These are phyloP conservation scores for Claviceps purpurea DNA, from an alignment of 2,329 filamentous ascomycete genomes.

Conservation along the genomic window DNA sequence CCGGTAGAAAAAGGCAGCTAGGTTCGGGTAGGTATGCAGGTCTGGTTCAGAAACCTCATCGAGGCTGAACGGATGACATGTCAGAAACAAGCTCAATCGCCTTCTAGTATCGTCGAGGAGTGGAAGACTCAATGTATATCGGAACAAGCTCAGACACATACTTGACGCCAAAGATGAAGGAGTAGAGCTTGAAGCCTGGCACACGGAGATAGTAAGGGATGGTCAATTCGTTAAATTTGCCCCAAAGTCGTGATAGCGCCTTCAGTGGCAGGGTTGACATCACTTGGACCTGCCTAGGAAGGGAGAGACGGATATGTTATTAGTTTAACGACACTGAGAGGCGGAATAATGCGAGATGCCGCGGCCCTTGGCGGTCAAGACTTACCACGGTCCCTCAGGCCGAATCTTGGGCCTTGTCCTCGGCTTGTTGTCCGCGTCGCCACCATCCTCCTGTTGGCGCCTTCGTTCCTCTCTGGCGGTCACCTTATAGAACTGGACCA, in stretches of 20 bases:
- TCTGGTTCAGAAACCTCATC: constrained; percentile 80
- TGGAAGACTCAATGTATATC: constrained; percentile 12
- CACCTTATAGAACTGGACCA: constrained; percentile 73
- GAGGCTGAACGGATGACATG: constrained; percentile 37
- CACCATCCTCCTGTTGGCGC: constrained; percentile 28
- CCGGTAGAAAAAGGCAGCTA: constrained; percentile 95
- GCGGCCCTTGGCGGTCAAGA: not conserved
- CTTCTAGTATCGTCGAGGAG: not conserved
- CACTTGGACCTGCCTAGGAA: constrained; percentile 63
- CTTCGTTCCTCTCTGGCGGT: constrained; percentile 41
- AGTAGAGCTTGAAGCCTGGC: constrained; percentile 84
- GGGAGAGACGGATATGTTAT: not conserved
- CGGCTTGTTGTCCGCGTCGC: constrained; percentile 28
- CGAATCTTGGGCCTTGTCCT: constrained; percentile 50
- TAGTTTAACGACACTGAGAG: not conserved
- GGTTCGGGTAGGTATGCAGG: constrained; percentile 78
- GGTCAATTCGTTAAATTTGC: constrained; percentile 76
- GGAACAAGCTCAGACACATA: constrained; percentile 15
- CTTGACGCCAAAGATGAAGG: constrained; percentile 83
- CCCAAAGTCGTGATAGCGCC: constrained; percentile 80
- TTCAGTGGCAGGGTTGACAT: constrained; percentile 91
- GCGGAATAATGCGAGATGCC: not conserved
- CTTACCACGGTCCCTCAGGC: constrained; percentile 72
- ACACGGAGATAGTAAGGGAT: constrained; percentile 80
- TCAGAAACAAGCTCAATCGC: constrained; percentile 10